phyloP scores from a whole-genome alignment of 2,329 filamentous ascomycete species.

The Hypoxylon sp. region DNA sequence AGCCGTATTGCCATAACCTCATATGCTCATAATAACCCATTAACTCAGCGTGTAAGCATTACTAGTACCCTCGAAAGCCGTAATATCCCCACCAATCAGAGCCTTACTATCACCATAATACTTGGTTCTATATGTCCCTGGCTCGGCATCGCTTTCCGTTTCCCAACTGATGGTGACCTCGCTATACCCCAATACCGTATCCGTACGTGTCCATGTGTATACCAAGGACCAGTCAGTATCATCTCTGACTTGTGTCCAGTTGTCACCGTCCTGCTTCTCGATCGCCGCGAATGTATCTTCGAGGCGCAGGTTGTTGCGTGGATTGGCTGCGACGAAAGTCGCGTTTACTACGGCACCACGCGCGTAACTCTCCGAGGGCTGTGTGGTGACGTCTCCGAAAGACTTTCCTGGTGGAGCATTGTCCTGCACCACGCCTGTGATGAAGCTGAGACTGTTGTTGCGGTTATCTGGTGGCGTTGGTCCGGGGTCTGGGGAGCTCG shows the following conservation, averaged over 20 bases:
- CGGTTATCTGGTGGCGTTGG: constrained; percentile 81
- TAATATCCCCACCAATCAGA: constrained; percentile 65
- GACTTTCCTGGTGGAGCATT: constrained; percentile 67
- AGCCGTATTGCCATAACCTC: background rate
- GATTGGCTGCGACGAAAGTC: constrained; percentile 86
- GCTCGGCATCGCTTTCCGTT: constrained; percentile 65
- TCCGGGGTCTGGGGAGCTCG: constrained; percentile 58
- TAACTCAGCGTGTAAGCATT: constrained; percentile 57
- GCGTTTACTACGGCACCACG: constrained; percentile 70
- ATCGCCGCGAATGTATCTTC: constrained; percentile 81
- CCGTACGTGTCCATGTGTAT: constrained; percentile 80
- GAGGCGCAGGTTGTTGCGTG: constrained; percentile 83
- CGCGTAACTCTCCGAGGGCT: constrained; percentile 62
- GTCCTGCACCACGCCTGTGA: constrained; percentile 81
- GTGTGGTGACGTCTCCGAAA: constrained; percentile 73
- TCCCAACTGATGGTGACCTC: constrained; percentile 85
- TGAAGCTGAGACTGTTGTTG: constrained; percentile 79
- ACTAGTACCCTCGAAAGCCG: constrained; percentile 74
- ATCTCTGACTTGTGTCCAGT: constrained; percentile 73
- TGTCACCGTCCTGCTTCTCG: constrained; percentile 63
- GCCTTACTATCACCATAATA: constrained; percentile 88
- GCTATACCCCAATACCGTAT: constrained; percentile 74
- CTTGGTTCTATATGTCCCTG: constrained; percentile 77
- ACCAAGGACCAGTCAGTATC: constrained; percentile 87
- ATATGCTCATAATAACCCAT: background rate